phyloP scores from a whole-genome alignment of 2,329 filamentous ascomycete species.

The Pseudocercospora fijiensis region DNA sequence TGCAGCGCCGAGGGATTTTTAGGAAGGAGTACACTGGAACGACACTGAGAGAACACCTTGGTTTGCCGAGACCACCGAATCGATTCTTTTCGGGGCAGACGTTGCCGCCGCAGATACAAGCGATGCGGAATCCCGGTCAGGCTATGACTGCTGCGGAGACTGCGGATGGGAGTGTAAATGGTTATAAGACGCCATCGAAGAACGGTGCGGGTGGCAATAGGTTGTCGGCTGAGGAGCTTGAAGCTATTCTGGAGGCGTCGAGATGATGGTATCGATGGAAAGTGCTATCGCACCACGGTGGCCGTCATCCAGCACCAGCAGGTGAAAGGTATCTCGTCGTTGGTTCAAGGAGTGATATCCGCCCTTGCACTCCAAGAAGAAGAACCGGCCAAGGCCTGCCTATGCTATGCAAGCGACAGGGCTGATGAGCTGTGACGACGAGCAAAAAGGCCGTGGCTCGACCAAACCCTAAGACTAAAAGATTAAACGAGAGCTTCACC shows the following conservation, averaged over 20 bases:
- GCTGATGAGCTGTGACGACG: no score
- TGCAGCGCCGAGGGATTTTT: constrained; percentile 29
- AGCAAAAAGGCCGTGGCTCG: no score
- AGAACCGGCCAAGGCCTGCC: no score
- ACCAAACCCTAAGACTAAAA: no score
- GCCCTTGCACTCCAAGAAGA: no score
- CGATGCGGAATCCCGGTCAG: constrained; percentile 14
- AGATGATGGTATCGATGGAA: constrained; percentile 5
- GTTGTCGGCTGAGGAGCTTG: constrained; percentile 10
- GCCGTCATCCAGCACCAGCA: no score
- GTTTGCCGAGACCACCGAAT: constrained; percentile 28
- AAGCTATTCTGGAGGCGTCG: constrained; percentile 15
- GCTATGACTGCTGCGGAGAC: constrained; percentile 19
- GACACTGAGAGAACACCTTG: constrained; percentile 30
- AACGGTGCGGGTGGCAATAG: neutral
- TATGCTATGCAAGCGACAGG: no score
- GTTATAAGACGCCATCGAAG: constrained; percentile 10
- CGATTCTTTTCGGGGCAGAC: constrained; percentile 25
- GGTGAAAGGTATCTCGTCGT: no score
- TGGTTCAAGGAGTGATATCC: no score
- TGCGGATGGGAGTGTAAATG: constrained; percentile 5
- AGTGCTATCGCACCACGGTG: neutral
- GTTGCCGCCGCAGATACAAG: constrained; percentile 15
- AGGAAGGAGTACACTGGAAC: constrained; percentile 28
- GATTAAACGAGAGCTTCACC: neutral